These are phyloP conservation scores for Boechera divaricarpa DNA, from an alignment of 345 rosid genomes.

Conservation along the genomic window DNA sequence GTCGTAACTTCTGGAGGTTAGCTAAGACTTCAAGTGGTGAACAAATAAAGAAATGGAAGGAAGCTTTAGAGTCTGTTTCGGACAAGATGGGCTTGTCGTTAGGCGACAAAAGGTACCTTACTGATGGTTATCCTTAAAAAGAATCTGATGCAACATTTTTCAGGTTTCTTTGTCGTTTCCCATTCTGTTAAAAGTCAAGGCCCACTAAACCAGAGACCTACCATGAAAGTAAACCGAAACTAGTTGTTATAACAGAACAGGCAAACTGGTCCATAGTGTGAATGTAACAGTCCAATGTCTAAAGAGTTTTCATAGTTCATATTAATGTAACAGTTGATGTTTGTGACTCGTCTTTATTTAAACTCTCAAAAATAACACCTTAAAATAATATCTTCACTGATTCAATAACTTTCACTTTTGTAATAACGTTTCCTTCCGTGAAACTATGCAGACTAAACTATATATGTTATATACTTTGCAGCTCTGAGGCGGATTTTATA, in stretches of 20 bases:
- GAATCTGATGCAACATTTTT: background rate
- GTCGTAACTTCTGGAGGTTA: constrained; percentile 20
- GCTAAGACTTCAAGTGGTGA: constrained; percentile 22
- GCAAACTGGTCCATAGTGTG: background rate
- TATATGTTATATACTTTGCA: background rate
- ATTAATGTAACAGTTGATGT: background rate
- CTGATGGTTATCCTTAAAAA: background rate
- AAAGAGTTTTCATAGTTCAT: background rate
- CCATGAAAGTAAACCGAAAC: too few species aligned
- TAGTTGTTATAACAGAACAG: background rate
- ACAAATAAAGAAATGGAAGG: constrained; percentile 23
- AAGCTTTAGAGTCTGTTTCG: constrained; percentile 17
- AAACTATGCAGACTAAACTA: background rate
- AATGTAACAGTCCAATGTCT: background rate
- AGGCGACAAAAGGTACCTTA: background rate
- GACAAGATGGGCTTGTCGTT: constrained; percentile 13
- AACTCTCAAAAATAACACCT: background rate
- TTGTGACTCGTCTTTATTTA: background rate
- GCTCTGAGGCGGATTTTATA: constrained; percentile 20
- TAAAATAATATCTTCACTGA: background rate
- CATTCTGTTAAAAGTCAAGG: background rate
- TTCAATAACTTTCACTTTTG: background rate
- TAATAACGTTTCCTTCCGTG: background rate
- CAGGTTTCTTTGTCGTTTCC: background rate
- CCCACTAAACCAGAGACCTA: too few species aligned